Base-by-base conservation (phyloP, 108 stramenopile species). In the Cyclotella baltica region DNA sequence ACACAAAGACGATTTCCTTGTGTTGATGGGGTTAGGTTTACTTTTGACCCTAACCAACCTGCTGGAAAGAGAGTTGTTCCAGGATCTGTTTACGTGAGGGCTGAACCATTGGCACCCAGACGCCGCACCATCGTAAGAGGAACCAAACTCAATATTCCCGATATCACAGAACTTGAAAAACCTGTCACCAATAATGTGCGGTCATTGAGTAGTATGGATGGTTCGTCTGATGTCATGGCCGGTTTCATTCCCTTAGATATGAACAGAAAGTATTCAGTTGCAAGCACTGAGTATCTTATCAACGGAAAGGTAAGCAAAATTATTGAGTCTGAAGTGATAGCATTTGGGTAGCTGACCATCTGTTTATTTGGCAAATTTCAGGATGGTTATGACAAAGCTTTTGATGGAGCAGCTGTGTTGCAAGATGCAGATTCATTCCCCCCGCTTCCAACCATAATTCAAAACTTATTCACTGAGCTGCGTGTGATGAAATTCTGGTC, bases 381-480 rank as follows among this genome's bases (percentile, higher is more conserved):
- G 70, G 62, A 89, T 62, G 88, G 88, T 25, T 87, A 81, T 70
- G 70, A 73, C 25, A 46, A 62, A 22, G 77, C 72, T 0, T 74
- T 86, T 29, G 34, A 53, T 1, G 81, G 58, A 19, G 70, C 67
- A 59, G 33, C 77, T 40, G 81, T 85, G n/a, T 46, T 87, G 36
- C 61, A 73, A 6, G 85, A 87, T 70, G 84, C 51, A 20, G 86
- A 89, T 75, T 9, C 51, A 29, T 75, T 69, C 33, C 81, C 85
- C 6, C 52, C 71, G 3, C 79, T 89, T 25, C 83, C 84, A n/a
- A 85, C 77, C 16, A 43, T 85, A 4, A 51, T 89, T 0, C 48
- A 63, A 19, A 85, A 87, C 57, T 37, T 77, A 29, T 85, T 89
- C 38, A 73, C 77, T 58, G 84, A 81, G 33, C 38, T 87, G 9